phyloP scores from a whole-genome alignment of 2,329 filamentous ascomycete genomes.

The Paradendryphiella salina region DNA sequence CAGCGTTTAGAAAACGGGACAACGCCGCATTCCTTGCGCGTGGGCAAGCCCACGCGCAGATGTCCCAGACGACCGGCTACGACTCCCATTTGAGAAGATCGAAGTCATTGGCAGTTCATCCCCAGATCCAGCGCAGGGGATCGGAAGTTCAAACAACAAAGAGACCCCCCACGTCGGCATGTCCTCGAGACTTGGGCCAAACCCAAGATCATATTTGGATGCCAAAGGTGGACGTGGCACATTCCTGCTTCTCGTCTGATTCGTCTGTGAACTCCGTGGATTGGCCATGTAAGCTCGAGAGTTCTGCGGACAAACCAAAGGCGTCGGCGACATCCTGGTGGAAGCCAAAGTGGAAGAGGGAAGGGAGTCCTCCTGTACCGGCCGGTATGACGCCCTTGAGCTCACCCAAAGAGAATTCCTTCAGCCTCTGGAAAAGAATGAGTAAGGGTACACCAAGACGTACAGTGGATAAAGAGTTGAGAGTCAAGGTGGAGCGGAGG shows the following conservation, averaged over 20 bases:
- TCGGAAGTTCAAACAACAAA: not conserved
- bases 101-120: no score
- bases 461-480: not conserved
- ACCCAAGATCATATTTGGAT: not conserved
- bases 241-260: slow-evolving; percentile 7
- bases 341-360: not conserved
- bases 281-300: not conserved
- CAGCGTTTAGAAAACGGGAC: not conserved
- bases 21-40: not conserved
- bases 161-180: not conserved
- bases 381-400: not conserved
- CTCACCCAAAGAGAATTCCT: not conserved
- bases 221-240: not conserved
- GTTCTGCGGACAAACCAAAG: not conserved
- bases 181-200: not conserved
- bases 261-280: slow-evolving; percentile 1
- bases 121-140: no score
- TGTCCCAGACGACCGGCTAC: no score
- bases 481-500: not conserved
- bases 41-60: no score
- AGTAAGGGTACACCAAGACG: not conserved
- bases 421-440: slow-evolving; percentile 1
- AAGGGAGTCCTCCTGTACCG: not conserved
- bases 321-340: not conserved
- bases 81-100: no score